Base-by-base conservation (phyloP, 345 rosid species). In the Eucalyptus erythrocorys region DNA sequence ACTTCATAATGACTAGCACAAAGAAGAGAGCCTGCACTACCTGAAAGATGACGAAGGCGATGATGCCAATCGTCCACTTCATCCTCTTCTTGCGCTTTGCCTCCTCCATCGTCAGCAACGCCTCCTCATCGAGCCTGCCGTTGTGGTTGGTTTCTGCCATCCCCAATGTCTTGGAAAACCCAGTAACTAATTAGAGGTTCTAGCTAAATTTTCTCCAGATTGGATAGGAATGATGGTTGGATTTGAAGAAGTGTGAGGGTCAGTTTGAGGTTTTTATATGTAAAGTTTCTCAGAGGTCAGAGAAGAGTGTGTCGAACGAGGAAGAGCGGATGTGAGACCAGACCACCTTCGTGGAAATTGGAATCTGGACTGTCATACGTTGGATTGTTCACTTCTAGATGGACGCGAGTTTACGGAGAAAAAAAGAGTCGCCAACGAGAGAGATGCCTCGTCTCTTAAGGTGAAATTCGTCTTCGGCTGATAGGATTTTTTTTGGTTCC, bases 31-130 rank as follows among this genome's bases (percentile, higher is more conserved):
- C 81, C 15, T 89, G 87, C 43, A 48, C 88, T 34, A 86, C 90
- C 88, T 91, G 91, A 68, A 91, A 91, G 26, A 91, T 81, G 32
- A 90, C 88, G 32, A 91, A 91, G 48, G 88, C 90, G n/a, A 68
- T 88, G n/a, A 88, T 79, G 86, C 87, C 89, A 3, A 86, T 85
- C 24, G 89, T 85, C 88, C 90, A 89, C 79, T 88, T 91, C 51
- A 85, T 87, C 87, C 91, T 87, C 87, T 90, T 91, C 91, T 88
- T 90, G 32, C 88, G 88, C 64, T 64, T 76, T 14, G 59, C 85
- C 87, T 90, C 91, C 34, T 87, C n/a, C 88, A 49, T 50, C 11
- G 1, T 10, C 6, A 34, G 87, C 64, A 89, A n/a, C 15, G 84
- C 57, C 82, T 81, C 90, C 27, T 81, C 88, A 32, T 89, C 87